Percentiles rank a stretch among this genome's conserved stretches.
phyloP scores from a whole-genome alignment of 179 eudicot genomes.

The Kewa caespitosa region DNA sequence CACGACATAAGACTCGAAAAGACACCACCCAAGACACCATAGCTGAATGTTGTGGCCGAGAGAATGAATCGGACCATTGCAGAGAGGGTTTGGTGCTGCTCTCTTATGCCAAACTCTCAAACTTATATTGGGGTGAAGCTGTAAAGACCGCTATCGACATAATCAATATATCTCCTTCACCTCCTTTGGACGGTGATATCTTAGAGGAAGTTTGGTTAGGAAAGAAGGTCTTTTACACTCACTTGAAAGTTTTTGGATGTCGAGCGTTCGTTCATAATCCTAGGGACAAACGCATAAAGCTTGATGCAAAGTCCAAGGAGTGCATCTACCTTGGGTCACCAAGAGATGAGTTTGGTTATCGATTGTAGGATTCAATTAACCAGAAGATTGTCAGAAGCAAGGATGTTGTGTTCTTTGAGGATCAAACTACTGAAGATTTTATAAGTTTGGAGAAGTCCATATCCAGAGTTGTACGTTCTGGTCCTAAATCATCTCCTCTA shows the following conservation, averaged over 20 bases:
- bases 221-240: not conserved
- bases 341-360: not conserved
- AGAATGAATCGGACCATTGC: no score
- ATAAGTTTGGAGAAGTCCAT: no score
- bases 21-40: no score
- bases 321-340: not conserved
- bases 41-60: no score
- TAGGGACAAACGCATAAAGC: not conserved
- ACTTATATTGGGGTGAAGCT: not conserved
- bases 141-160: not conserved
- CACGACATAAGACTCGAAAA: no score
- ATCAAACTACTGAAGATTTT: no score
- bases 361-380: not conserved
- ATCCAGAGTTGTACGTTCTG: no score
- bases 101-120: no score
- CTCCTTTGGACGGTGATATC: not conserved
- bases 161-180: not conserved
- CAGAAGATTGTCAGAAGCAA: not conserved
- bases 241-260: not conserved
- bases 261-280: not conserved
- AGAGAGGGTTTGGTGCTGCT: no score
- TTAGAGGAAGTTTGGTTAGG: slow-evolving; percentile 1
- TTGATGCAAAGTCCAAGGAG: not conserved
- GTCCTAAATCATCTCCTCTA: no score
- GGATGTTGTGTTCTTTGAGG: not conserved